Evolutionary conservation across 305 asterid genomes (phyloP).

Genomic region (Fraxinus angustifolia): DNA sequence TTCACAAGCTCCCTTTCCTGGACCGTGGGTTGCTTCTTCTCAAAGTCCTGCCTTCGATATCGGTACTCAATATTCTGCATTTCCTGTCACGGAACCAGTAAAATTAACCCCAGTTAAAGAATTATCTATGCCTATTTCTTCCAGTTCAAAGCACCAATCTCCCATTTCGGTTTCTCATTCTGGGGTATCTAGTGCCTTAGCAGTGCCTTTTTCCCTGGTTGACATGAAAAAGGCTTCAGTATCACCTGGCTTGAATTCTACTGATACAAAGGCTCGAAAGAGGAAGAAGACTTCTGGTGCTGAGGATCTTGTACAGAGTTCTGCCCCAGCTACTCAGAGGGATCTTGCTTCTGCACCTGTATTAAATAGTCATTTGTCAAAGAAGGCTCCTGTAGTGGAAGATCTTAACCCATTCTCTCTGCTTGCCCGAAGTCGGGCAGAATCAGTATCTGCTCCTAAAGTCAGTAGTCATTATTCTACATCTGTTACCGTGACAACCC

Average conservation of each 20-base stretch:
- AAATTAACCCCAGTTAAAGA: conserved; percentile 55
- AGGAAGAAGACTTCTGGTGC: conserved; percentile 59
- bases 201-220: conserved; percentile 40
- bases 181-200: conserved; percentile 37
- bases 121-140: conserved; percentile 40
- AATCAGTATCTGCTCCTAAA: conserved; percentile 34
- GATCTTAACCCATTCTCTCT: conserved; percentile 45
- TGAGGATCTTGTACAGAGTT: conserved; percentile 48
- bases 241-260: conserved; percentile 40
- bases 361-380: conserved; percentile 35
- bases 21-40: conserved; percentile 78
- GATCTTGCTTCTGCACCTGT: conserved; percentile 43
- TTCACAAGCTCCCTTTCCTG: conserved; percentile 51
- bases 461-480: conserved; percentile 55
- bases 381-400: conserved; percentile 39
- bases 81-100: conserved; percentile 50
- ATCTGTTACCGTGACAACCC: conserved; percentile 57
- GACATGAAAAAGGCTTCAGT: conserved; percentile 47
- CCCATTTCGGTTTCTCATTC: conserved; percentile 40
- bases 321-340: conserved; percentile 36
- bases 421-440: conserved; percentile 44
- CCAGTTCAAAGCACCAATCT: conserved; percentile 37
- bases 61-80: conserved; percentile 48
- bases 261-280: conserved; percentile 69
- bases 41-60: conserved; percentile 62